phyloP scores from a whole-genome alignment of 148 eudicot species.

The Linanthus parryae region DNA sequence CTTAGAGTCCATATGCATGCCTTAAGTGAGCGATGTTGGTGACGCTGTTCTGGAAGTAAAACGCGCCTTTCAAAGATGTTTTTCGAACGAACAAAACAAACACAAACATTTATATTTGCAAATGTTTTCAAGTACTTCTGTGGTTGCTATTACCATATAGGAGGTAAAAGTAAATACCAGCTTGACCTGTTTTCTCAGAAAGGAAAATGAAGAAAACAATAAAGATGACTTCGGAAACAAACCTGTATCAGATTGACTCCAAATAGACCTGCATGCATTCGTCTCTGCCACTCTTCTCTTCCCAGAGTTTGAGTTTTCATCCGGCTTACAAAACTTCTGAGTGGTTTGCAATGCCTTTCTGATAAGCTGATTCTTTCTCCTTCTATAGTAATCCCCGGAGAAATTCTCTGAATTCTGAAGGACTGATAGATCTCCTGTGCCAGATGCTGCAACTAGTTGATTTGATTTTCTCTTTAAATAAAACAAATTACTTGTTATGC shows the following conservation, averaged over 20 bases:
- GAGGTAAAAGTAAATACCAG: too few relatives aligned
- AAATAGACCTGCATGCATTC: conserved; percentile 29
- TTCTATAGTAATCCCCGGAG: conserved; percentile 72
- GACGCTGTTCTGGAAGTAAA: too few relatives aligned
- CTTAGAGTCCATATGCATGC: too few relatives aligned
- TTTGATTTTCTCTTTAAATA: conserved; percentile 72
- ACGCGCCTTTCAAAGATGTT: too few relatives aligned
- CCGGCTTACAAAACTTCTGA: conserved; percentile 19
- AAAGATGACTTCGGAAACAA: neutral
- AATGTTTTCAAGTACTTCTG: too few relatives aligned
- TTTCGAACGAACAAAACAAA: too few relatives aligned
- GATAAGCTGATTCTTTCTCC: conserved; percentile 71
- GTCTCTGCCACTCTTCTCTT: conserved; percentile 20
- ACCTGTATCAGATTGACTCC: conserved; percentile 46
- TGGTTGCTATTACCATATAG: too few relatives aligned
- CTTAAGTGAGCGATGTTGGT: too few relatives aligned
- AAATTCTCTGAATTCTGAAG: conserved; percentile 29
- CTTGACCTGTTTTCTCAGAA: neutral
- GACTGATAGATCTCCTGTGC: conserved; percentile 35
- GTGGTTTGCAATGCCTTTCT: conserved; percentile 37
- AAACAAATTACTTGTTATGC: conserved; percentile 27
- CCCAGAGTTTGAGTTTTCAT: conserved; percentile 19
- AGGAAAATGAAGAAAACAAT: neutral
- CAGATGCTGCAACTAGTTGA: conserved; percentile 77
- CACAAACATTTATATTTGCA: too few relatives aligned